Base-by-base conservation (phyloP, 2,329 filamentous ascomycete species). In the Aspergillus novoparasiticus region DNA sequence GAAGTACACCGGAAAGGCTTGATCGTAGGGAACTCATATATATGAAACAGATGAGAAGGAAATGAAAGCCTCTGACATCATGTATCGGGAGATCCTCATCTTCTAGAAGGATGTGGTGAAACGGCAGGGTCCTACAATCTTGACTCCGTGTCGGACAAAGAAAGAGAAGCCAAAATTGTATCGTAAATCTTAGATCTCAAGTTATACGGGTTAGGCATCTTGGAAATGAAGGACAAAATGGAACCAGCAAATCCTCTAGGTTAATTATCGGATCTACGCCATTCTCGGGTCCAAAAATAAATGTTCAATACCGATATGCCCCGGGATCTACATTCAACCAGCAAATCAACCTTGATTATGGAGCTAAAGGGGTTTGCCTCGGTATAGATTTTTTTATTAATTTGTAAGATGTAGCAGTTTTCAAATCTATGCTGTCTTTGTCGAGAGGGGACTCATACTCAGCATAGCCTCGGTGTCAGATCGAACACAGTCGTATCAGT, bases 1-100 rank as follows among this genome's bases (percentile, higher is more conserved):
- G 30, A 67, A 67, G 65, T 68, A 67, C 56, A 67, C 63, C 2
- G 63, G 60, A 43, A 30, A 28, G n/a, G 46, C 23, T 4, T 48
- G 50, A 61, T 48, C 14, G 1, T 10, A 16, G 30, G 2, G 11
- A 19, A 0, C 5, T 48, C 4, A n/a, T 41, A 3, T 41, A 41
- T 41, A n/a, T 41, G 39, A 41, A 41, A 41, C 19, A 19, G 8
- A 19, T n/a, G 16, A 41, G 19, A 10, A 1, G 39, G 2, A 10
- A 41, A 41, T 41, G 8, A 41, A 41, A n/a, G 39, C 0, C 6
- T n/a, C 39, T 41, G 39, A 41, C 39, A 41, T 41, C 39, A 41
- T 19, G 6, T n/a, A 19, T 41, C 39, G 19, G 19, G 39, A n/a
- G 6, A 19, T n/a, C 3, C 6, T 41, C 16, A 41, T n/a, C 16